These are phyloP conservation scores for Nigrospora osmanthi DNA, from an alignment of 2,329 filamentous ascomycete species.

Conservation along the genomic window DNA sequence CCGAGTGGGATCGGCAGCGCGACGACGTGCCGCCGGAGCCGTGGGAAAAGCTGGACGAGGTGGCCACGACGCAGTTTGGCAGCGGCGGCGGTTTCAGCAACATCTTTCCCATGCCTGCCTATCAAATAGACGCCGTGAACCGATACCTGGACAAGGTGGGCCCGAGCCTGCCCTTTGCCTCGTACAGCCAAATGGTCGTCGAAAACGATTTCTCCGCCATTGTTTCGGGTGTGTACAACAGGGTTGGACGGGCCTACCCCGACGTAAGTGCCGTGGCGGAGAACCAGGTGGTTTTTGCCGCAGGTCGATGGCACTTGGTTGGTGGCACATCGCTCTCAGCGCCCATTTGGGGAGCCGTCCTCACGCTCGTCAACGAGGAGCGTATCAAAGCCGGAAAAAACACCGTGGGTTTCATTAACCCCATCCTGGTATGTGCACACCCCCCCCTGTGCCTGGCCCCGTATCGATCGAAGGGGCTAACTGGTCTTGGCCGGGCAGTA, in stretches of 20 bases:
- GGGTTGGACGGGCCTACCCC: constrained; percentile 47
- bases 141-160: constrained; percentile 27
- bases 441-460: background rate
- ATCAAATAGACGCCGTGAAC: constrained; percentile 37
- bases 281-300: constrained; percentile 18
- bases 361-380: constrained; percentile 58
- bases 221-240: constrained; percentile 32
- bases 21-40: constrained; percentile 12
- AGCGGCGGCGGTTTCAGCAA: constrained; percentile 44
- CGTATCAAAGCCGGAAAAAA: constrained; percentile 45
- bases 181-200: constrained; percentile 11
- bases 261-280: constrained; percentile 50
- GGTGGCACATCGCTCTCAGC: constrained; percentile 44
- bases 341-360: constrained; percentile 54
- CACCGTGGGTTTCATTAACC: constrained; percentile 52
- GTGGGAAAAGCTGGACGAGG: constrained; percentile 12
- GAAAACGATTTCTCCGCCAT: constrained; percentile 28
- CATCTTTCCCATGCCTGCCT: constrained; percentile 33
- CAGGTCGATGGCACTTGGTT: constrained; percentile 22
- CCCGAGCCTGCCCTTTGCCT: constrained; percentile 15
- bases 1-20: constrained; percentile 43
- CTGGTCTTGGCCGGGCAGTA: constrained; percentile 3
- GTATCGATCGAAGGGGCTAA: constrained; percentile 11
- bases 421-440: constrained; percentile 34
- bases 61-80: constrained; percentile 25